Evolutionary conservation across 257 asterid species (phyloP).

Genomic region (Penstemon davidsonii): DNA sequence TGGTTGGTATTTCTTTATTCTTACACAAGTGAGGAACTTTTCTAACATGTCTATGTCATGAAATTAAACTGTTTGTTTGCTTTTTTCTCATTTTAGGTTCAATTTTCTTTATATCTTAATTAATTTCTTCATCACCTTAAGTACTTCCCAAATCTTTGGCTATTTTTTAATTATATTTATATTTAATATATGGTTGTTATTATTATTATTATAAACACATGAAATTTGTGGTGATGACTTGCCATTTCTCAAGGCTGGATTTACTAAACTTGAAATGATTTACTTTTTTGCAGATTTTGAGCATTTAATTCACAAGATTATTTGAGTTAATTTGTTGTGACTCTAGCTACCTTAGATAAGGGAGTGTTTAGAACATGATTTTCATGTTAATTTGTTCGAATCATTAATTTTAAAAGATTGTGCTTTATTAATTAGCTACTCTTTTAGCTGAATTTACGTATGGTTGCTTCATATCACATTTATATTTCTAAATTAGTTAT

Average conservation of each 20-base stretch:
- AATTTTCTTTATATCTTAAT: not conserved
- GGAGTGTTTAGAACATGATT: not conserved
- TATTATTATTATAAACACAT: not conserved
- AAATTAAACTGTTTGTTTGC: not conserved
- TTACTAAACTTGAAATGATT: not conserved
- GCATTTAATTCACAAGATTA: not conserved
- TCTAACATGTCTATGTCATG: conserved; percentile 24
- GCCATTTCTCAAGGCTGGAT: not conserved
- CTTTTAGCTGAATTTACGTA: too few relatives aligned
- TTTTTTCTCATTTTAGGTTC: not conserved
- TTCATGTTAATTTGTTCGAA: not conserved
- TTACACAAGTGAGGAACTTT: conserved; percentile 25
- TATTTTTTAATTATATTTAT: too few relatives aligned
- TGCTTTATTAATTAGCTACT: too few relatives aligned
- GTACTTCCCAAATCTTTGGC: conserved; percentile 2
- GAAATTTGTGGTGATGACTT: not conserved
- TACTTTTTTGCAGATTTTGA: not conserved
- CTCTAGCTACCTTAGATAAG: too few relatives aligned
- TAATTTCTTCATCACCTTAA: conserved; percentile 11
- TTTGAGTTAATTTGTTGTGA: too few relatives aligned
- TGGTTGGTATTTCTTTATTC: conserved; percentile 11
- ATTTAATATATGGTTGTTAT: not conserved
- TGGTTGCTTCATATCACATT: too few relatives aligned
- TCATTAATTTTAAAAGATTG: not conserved
- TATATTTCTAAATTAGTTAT: too few relatives aligned